Conservation (phyloP, 192 early-diverging fungal species). For the Allomyces macrogynus region DNA sequence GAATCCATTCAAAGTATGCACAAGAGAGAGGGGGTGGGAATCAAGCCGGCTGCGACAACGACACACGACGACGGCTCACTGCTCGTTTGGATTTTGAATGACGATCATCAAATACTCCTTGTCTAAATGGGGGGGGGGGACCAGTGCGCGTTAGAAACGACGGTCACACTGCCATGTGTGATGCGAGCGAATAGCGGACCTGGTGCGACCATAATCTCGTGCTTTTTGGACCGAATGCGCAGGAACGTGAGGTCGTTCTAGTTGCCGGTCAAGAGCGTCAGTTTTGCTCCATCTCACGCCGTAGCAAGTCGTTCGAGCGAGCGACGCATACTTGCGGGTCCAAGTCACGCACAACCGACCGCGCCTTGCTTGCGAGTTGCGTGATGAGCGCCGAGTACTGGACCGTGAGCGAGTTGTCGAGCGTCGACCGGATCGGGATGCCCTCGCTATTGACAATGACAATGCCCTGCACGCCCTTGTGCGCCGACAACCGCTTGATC, state of each 20-base stretch:
- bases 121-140: slow-evolving; percentile 20
- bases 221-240: slow-evolving; percentile 78
- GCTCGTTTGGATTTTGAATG: slow-evolving; percentile 40
- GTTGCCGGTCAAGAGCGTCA: neutral
- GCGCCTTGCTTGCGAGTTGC: slow-evolving; percentile 55
- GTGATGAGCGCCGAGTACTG: slow-evolving; percentile 69
- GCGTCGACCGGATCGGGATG: slow-evolving; percentile 69
- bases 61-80: neutral
- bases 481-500: slow-evolving; percentile 61
- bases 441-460: slow-evolving; percentile 84
- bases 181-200: slow-evolving; percentile 20
- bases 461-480: slow-evolving; percentile 81
- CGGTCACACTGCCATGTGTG: neutral
- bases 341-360: slow-evolving; percentile 50
- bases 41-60: no score
- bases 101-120: slow-evolving; percentile 69
- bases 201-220: slow-evolving; percentile 91
- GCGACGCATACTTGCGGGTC: slow-evolving; percentile 45
- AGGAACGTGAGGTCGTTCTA: slow-evolving; percentile 88
- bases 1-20: no score
- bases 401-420: slow-evolving; percentile 57
- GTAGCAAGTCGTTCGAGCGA: neutral
- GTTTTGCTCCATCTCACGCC: no score
- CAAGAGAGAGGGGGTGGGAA: no score
- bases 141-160: neutral